Evolutionary conservation across 2,329 filamentous ascomycete genomes (phyloP).

Genomic region (Fusarium bactridioides): DNA sequence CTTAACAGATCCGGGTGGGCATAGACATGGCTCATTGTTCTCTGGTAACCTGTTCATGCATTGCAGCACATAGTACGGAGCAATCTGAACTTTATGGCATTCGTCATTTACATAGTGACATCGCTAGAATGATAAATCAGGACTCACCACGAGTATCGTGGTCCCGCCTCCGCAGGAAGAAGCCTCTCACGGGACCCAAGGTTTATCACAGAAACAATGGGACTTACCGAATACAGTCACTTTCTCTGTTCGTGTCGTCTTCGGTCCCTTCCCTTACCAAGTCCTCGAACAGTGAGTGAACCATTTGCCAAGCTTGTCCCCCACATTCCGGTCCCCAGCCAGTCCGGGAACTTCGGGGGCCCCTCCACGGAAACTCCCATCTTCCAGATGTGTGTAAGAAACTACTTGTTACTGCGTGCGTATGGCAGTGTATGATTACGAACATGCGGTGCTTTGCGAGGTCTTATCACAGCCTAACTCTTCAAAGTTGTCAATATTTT

Average conservation of each 20-base stretch:
- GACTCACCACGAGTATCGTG: not conserved
- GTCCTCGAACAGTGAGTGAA: not conserved
- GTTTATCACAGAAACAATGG: not conserved
- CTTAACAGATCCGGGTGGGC: conserved; percentile 24
- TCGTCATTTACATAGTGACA: not conserved
- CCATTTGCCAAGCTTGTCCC: not conserved
- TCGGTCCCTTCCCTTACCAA: not conserved
- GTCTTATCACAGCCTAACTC: not conserved
- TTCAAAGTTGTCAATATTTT: not conserved
- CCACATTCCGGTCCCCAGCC: conserved; percentile 20
- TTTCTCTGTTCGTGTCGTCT: not conserved
- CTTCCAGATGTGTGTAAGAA: not conserved
- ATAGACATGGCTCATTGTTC: conserved; percentile 1
- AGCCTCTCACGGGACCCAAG: conserved; percentile 1
- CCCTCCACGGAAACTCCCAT: not conserved
- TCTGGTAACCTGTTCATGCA: conserved; percentile 10
- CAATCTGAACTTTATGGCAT: not conserved
- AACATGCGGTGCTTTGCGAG: conserved; percentile 4
- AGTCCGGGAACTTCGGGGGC: conserved; percentile 17
- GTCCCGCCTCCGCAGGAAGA: not conserved
- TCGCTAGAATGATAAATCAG: not conserved
- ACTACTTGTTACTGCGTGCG: not conserved
- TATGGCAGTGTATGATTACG: not conserved
- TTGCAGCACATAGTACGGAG: not conserved
- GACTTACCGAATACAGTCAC: not conserved